Conservation (phyloP, 805 yeast genomes). For the Lipomyces orientalis region DNA sequence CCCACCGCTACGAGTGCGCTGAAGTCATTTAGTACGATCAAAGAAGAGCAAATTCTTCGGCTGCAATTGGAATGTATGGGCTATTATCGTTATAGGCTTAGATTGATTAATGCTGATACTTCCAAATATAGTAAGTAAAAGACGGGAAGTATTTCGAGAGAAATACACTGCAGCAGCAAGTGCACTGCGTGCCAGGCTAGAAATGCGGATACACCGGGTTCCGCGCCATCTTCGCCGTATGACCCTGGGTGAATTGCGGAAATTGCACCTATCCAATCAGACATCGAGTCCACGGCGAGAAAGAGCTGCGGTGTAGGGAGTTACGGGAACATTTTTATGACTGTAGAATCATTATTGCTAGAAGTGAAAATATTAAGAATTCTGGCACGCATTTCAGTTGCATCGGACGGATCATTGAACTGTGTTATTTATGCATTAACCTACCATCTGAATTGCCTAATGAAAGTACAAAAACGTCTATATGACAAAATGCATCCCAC, state of each 20-base stretch:
- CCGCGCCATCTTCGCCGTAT: constrained; percentile 56
- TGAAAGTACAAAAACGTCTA: neutral
- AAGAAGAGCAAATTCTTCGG: constrained; percentile 7
- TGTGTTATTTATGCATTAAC: neutral
- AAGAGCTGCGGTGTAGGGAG: neutral
- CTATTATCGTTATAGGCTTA: neutral
- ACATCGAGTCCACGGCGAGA: neutral
- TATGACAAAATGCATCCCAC: neutral
- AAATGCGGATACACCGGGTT: constrained; percentile 53
- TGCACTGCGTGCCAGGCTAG: constrained; percentile 49
- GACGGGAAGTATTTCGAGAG: constrained; percentile 21
- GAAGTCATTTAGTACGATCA: neutral
- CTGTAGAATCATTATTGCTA: neutral
- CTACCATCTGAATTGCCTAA: neutral
- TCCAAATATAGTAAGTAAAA: constrained; percentile 11
- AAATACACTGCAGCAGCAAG: constrained; percentile 38
- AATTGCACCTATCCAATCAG: neutral
- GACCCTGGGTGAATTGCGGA: constrained; percentile 47
- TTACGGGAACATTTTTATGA: neutral
- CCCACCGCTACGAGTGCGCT: neutral
- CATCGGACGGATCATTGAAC: neutral
- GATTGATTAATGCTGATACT: neutral
- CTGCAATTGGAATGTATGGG: constrained; percentile 18
- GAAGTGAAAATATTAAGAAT: neutral
- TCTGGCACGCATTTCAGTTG: neutral